Percentiles rank a stretch among this genome's conserved stretches.
phyloP scores from a whole-genome alignment of 306 rosid genomes.

The Ceratonia siliqua region DNA sequence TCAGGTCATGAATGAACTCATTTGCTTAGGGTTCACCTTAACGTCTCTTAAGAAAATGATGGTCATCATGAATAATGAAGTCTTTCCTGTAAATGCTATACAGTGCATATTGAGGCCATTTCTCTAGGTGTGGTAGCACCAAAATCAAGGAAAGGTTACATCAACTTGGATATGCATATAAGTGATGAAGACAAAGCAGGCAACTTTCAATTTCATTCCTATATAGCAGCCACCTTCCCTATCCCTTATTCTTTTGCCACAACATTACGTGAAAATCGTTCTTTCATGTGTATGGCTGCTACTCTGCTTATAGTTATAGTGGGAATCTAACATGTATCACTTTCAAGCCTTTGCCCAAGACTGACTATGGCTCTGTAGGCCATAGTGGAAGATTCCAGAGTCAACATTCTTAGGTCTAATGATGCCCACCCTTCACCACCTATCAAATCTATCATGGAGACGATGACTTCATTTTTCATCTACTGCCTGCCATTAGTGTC shows the following conservation, averaged over 20 bases:
- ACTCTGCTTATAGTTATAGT: neutral
- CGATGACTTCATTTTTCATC: slow-evolving; percentile 28
- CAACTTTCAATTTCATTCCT: neutral
- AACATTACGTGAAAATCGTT: neutral
- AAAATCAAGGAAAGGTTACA: slow-evolving; percentile 40
- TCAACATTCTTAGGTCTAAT: slow-evolving; percentile 26
- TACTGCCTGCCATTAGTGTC: slow-evolving; percentile 35
- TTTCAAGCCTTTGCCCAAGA: slow-evolving; percentile 8
- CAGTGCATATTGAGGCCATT: neutral
- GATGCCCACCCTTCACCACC: slow-evolving; percentile 34
- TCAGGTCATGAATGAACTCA: neutral
- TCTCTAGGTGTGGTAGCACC: slow-evolving; percentile 14
- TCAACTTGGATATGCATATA: slow-evolving; percentile 30
- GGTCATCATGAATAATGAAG: neutral
- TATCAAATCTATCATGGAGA: slow-evolving; percentile 30
- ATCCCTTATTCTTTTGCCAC: neutral
- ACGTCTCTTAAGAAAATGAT: neutral
- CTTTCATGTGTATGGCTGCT: neutral
- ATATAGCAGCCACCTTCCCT: neutral
- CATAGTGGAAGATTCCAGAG: slow-evolving; percentile 25
- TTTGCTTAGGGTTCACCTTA: neutral
- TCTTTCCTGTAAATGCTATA: neutral
- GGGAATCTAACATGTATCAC: slow-evolving; percentile 29
- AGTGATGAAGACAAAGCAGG: neutral
- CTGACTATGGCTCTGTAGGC: slow-evolving; percentile 4